phyloP scores from a whole-genome alignment of 306 rosid genomes.

The Lupinus albus region DNA sequence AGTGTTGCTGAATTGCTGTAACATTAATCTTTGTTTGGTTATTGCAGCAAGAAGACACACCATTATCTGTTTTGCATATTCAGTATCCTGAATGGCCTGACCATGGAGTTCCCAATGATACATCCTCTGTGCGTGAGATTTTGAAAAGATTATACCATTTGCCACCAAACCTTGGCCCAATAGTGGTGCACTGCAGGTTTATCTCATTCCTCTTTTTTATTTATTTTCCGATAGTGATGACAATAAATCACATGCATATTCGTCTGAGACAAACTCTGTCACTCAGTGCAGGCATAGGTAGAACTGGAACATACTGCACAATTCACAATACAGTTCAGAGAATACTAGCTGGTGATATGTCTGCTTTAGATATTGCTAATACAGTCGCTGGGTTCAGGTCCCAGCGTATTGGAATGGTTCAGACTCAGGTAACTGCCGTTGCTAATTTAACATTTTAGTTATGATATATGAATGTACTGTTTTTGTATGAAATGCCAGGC shows the following conservation, averaged over 20 bases:
- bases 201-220: constrained; percentile 37
- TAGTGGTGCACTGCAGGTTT: constrained; percentile 96
- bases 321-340: constrained; percentile 90
- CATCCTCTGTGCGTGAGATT: constrained; percentile 72
- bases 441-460: constrained; percentile 20
- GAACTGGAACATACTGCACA: constrained; percentile 92
- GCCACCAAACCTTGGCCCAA: constrained; percentile 75
- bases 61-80: constrained; percentile 75
- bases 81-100: constrained; percentile 97
- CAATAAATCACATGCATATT: constrained; percentile 23
- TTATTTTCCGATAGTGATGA: neutral
- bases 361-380: constrained; percentile 73
- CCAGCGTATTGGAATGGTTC: constrained; percentile 96
- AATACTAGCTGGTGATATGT: constrained; percentile 86
- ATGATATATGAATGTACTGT: constrained; percentile 19
- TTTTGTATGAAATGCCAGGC: constrained; percentile 27
- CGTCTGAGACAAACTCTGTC: constrained; percentile 54
- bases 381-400: constrained; percentile 78
- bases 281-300: constrained; percentile 98
- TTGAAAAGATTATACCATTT: constrained; percentile 64
- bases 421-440: constrained; percentile 67
- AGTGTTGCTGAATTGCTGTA: constrained; percentile 4
- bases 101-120: constrained; percentile 88
- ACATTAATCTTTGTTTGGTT: constrained; percentile 34
- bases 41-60: constrained; percentile 64